phyloP scores from a whole-genome alignment of 1,284 basidiomycete species.

The Puccinia hordei region DNA sequence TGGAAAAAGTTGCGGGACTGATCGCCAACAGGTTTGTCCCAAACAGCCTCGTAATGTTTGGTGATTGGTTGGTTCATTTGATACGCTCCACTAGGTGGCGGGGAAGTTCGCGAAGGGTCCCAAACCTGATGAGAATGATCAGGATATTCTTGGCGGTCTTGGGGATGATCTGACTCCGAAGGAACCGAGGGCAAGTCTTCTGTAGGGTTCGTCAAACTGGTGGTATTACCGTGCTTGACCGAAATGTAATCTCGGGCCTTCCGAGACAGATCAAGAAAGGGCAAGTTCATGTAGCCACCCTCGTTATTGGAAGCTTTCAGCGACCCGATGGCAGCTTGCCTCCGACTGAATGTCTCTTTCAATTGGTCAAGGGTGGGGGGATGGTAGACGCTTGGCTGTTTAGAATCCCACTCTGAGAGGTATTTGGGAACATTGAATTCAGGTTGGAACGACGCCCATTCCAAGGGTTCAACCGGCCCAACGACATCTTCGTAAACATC shows the following conservation, averaged over 20 bases:
- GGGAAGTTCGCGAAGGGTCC: constrained; percentile 61
- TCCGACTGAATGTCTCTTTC: constrained; percentile 42
- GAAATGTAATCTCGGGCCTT: neutral
- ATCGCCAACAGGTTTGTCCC: constrained; percentile 61
- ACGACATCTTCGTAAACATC: constrained; percentile 84
- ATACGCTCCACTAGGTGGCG: constrained; percentile 61
- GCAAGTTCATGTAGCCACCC: constrained; percentile 38
- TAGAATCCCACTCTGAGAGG: constrained; percentile 72
- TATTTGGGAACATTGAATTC: constrained; percentile 72
- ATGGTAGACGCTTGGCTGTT: constrained; percentile 57
- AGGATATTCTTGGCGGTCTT: constrained; percentile 31
- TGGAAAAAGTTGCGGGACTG: constrained; percentile 64
- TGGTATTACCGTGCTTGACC: neutral
- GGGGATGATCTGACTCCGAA: constrained; percentile 29
- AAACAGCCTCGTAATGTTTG: constrained; percentile 62
- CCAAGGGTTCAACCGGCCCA: constrained; percentile 64
- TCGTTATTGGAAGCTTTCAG: neutral
- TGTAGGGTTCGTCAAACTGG: constrained; percentile 56
- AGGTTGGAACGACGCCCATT: constrained; percentile 59
- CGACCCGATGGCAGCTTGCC: neutral
- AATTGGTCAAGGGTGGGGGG: constrained; percentile 42
- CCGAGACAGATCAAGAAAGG: constrained; percentile 22
- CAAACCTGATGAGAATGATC: constrained; percentile 57
- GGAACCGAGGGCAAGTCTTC: constrained; percentile 60
- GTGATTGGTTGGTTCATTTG: constrained; percentile 62